These are phyloP conservation scores for Colletotrichum musicola DNA, from an alignment of 2,329 filamentous ascomycete genomes.

Conservation along the genomic window DNA sequence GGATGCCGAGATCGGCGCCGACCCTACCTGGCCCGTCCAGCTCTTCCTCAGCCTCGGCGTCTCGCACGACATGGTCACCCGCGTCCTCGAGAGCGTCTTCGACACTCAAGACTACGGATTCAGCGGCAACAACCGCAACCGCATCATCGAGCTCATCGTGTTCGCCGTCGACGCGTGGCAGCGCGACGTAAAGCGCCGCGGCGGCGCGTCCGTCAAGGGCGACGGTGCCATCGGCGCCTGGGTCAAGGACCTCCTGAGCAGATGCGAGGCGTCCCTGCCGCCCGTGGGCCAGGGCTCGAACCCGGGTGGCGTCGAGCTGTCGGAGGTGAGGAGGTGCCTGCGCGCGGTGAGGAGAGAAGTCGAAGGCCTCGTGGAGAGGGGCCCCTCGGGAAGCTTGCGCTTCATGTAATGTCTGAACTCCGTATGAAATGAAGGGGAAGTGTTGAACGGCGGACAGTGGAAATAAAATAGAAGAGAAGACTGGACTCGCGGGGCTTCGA, in stretches of 20 bases:
- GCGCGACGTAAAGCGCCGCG: constrained; percentile 61
- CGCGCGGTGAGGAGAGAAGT: constrained; percentile 59
- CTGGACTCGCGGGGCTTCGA: neutral
- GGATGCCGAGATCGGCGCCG: constrained; percentile 68
- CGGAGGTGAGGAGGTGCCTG: constrained; percentile 57
- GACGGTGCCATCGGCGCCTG: constrained; percentile 55
- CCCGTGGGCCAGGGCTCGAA: constrained; percentile 56
- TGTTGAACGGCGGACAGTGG: neutral
- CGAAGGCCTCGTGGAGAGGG: constrained; percentile 57
- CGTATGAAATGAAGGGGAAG: neutral
- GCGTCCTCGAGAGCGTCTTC: constrained; percentile 68
- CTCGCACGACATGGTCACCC: constrained; percentile 67
- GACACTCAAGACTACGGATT: constrained; percentile 72
- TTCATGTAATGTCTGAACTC: constrained; percentile 54
- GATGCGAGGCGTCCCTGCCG: constrained; percentile 62
- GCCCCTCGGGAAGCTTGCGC: constrained; percentile 57
- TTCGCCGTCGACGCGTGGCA: constrained; percentile 63
- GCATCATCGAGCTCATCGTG: constrained; percentile 68
- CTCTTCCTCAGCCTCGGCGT: constrained; percentile 69
- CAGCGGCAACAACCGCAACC: constrained; percentile 61
- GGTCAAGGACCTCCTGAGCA: constrained; percentile 63
- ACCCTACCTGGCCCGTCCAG: constrained; percentile 68
- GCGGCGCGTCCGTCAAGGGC: constrained; percentile 54
- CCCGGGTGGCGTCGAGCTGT: constrained; percentile 59
- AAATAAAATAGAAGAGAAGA: constrained; percentile 27